Base-by-base conservation (phyloP, 805 yeast species). In the Candida railenensis region DNA sequence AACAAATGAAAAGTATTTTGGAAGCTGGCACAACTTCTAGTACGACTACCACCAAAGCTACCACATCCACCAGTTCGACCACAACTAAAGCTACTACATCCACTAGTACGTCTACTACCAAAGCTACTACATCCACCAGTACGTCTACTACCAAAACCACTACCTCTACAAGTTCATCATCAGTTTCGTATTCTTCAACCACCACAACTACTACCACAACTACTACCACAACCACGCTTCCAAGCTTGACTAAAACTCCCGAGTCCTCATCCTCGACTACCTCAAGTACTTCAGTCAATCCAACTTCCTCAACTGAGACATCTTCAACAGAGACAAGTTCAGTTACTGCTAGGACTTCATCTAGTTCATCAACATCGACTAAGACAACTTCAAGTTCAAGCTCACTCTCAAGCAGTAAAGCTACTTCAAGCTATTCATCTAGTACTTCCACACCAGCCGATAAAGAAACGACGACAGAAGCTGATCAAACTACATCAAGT, bases 1-100 rank as follows among this genome's bases (percentile, higher is more conserved):
- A 74, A 28, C 69, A 66, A 34, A 59, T 81, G 62, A 78, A 78
- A 60, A 48, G 61, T 22, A 58, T 76, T 37, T 61, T 81, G 52
- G 62, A 59, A 12, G 56, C 54, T 3, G 36, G 20, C 18, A 48
- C 53, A 22, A 48, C 30, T 22, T 45, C 44, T 18, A 28, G 42
- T 18, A 33, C 44, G 3, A 22, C 44, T 2, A 22, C 45, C n/a
- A 20, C 48, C 11, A 25, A 40, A 4, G 41, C 48, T 22, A 28
- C 46, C 16, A 40, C 53, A 14, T 36, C 52, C 3, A 20, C 42
- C 8, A 37, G 48, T 20, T 15, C 42, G 15, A 21, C 32, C 16
- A 18, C 46, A 18, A 16, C 28, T 18, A 11, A 19, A 18, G 40
- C 49, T 9, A 41, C 46, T 12, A 30, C 40, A 5, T 21, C 40